A percentile compares a stretch with the other conserved stretches of the same genome.
phyloP scores from a whole-genome alignment of 495 filamentous ascomycete species.

The Diplogelasinospora grovesii region DNA sequence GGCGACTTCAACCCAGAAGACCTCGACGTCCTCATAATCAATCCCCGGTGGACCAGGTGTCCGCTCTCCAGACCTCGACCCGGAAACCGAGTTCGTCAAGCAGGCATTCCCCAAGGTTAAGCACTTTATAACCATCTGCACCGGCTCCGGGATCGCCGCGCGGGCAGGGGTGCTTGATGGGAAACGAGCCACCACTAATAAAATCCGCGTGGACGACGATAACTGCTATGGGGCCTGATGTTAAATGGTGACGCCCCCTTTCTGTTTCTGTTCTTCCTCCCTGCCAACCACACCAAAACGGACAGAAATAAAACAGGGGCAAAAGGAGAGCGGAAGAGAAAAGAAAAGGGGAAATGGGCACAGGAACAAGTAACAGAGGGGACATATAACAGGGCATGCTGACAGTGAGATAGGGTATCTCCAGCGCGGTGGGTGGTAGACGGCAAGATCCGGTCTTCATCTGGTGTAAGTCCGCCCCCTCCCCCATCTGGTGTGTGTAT shows the following conservation, averaged over 20 bases:
- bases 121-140: conserved; percentile 50
- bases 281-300: no score
- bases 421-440: conserved; percentile 20
- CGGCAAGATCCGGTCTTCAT: conserved; percentile 18
- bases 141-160: conserved; percentile 40
- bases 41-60: conserved; percentile 50
- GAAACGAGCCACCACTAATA: conserved; percentile 48
- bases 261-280: no score
- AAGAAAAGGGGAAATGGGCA: no score
- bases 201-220: no score
- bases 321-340: no score
- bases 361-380: no score
- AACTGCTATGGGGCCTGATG: conserved; percentile 11
- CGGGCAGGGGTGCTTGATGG: conserved; percentile 45
- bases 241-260: conserved; percentile 12
- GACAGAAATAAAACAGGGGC: no score
- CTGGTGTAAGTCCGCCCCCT: conserved; percentile 9
- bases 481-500: not conserved
- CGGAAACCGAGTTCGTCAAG: conserved; percentile 34
- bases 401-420: conserved; percentile 10
- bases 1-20: conserved; percentile 15
- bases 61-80: conserved; percentile 22
- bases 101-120: conserved; percentile 29
- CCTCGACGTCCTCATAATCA: conserved; percentile 49
- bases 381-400: no score